Evolutionary conservation across 2,329 filamentous ascomycete genomes (phyloP).

Genomic region (Pseudogymnoascus sp.): DNA sequence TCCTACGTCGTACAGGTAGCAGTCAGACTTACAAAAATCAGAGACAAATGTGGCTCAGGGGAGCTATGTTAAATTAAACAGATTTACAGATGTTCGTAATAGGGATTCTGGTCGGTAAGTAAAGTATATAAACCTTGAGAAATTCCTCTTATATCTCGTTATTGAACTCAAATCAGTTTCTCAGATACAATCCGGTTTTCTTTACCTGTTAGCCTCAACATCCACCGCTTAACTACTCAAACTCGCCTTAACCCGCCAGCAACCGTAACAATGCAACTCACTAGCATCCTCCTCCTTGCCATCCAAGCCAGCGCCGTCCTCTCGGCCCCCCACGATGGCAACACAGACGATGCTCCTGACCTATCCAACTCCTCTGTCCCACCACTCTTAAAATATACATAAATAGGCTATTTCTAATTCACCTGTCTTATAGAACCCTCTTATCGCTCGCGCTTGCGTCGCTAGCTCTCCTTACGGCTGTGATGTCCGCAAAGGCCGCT

Average conservation of each 20-base stretch:
- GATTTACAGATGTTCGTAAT: background rate
- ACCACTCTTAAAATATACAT: background rate
- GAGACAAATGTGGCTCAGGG: background rate
- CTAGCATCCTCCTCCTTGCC: background rate
- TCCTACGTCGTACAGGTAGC: background rate
- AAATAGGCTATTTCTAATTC: background rate
- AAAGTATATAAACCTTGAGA: background rate
- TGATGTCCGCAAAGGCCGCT: conserved; percentile 92
- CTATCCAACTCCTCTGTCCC: background rate
- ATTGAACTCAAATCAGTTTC: background rate
- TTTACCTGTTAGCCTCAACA: background rate
- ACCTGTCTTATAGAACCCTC: background rate
- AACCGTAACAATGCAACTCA: background rate
- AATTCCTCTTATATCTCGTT: background rate
- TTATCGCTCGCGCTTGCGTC: background rate
- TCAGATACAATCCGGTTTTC: background rate
- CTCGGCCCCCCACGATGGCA: background rate
- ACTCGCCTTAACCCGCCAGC: background rate
- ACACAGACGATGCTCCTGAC: background rate
- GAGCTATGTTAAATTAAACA: background rate
- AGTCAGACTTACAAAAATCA: background rate
- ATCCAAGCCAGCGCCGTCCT: background rate
- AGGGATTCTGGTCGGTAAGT: background rate
- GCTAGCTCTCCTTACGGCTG: background rate
- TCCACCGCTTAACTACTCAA: background rate